phyloP scores from a whole-genome alignment of 2,329 filamentous ascomycete species.

The Paecilomyces variotii region DNA sequence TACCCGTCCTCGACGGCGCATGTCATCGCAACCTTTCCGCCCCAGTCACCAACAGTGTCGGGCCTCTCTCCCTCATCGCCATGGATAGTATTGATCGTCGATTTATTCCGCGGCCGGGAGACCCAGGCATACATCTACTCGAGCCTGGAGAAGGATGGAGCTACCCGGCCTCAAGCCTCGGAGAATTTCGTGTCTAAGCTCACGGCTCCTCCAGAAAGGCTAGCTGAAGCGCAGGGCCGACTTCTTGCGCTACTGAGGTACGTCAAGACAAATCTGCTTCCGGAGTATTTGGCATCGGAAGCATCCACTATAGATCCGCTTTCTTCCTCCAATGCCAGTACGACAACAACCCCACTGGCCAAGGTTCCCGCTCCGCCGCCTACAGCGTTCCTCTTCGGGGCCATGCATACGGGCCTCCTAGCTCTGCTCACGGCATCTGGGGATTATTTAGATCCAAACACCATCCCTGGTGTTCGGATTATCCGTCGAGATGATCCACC shows the following conservation, averaged over 20 bases:
- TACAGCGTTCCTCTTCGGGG: conserved; percentile 28
- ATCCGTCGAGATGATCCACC: conserved; percentile 21
- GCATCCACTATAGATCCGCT: neutral
- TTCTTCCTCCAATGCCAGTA: neutral
- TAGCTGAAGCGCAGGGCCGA: conserved; percentile 16
- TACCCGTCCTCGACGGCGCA: conserved; percentile 24
- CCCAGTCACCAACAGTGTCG: conserved; percentile 3
- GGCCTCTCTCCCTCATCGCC: conserved; percentile 9
- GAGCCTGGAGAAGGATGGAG: conserved; percentile 25
- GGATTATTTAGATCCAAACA: conserved; percentile 6
- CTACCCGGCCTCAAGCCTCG: neutral
- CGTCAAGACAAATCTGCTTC: conserved; percentile 17
- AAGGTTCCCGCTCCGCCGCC: conserved; percentile 19
- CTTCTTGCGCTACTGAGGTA: conserved; percentile 19
- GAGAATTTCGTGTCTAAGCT: conserved; percentile 9
- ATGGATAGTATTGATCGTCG: conserved; percentile 35
- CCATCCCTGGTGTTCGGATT: conserved; percentile 15
- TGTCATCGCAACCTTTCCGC: conserved; percentile 26
- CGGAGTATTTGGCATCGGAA: conserved; percentile 17
- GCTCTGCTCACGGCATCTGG: conserved; percentile 16
- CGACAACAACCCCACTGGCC: neutral
- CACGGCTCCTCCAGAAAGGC: conserved; percentile 1
- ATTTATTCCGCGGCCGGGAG: conserved; percentile 29
- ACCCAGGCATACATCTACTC: conserved; percentile 37
- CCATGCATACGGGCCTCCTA: conserved; percentile 27